A percentile compares a stretch with the other conserved stretches of the same genome.
These are phyloP conservation scores for Schizonepeta tenuifolia DNA, from an alignment of 257 asterid genomes.

Conservation along the genomic window DNA sequence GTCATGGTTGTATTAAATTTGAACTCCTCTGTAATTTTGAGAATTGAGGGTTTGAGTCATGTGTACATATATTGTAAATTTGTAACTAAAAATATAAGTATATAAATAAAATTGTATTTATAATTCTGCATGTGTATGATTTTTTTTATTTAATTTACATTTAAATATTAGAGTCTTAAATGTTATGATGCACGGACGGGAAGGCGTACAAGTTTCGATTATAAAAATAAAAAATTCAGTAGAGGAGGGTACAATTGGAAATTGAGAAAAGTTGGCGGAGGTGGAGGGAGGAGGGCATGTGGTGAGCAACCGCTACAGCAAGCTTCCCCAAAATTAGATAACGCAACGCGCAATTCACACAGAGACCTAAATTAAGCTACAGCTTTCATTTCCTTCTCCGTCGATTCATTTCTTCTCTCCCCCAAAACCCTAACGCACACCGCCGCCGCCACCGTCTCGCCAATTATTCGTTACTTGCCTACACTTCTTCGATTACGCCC, in stretches of 20 bases:
- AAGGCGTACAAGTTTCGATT: too few relatives aligned
- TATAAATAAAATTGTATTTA: too few relatives aligned
- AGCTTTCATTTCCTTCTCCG: constrained; percentile 12
- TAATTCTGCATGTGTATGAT: too few relatives aligned
- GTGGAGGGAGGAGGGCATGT: constrained; percentile 14
- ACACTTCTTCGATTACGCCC: background rate
- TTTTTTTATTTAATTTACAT: too few relatives aligned
- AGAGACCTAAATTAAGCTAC: background rate
- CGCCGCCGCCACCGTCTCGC: constrained; percentile 28
- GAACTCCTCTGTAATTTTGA: too few relatives aligned
- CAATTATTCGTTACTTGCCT: background rate
- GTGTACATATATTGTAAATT: too few relatives aligned
- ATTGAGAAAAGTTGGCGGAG: constrained; percentile 12
- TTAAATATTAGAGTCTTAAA: too few relatives aligned
- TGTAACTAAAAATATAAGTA: too few relatives aligned
- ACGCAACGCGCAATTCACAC: constrained; percentile 5
- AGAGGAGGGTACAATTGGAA: background rate
- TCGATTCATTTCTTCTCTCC: constrained; percentile 17
- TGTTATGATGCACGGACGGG: too few relatives aligned
- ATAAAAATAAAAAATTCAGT: background rate
- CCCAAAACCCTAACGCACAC: constrained; percentile 27
- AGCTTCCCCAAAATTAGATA: constrained; percentile 28
- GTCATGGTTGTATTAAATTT: too few relatives aligned
- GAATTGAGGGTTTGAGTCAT: too few relatives aligned
- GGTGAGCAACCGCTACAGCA: constrained; percentile 19